phyloP scores from a whole-genome alignment of 2,329 filamentous ascomycete species.

The Aspergillus brunneoviolaceus region DNA sequence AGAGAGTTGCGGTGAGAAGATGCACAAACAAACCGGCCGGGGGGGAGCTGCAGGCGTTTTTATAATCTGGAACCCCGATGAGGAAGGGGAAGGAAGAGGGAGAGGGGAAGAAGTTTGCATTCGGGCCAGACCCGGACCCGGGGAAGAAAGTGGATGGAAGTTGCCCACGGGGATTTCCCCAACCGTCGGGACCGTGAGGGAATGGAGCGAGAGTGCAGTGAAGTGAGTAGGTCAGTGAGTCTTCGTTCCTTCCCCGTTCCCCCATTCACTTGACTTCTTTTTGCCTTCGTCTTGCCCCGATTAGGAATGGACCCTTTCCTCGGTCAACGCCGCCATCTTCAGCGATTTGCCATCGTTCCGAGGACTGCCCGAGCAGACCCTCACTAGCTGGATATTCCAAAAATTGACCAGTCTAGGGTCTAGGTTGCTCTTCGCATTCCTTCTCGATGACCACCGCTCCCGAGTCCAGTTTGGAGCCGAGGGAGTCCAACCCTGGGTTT shows the following conservation, averaged over 20 bases:
- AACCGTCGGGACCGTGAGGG: background rate
- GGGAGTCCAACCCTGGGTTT: background rate
- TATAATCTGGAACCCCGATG: background rate
- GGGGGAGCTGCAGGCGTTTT: background rate
- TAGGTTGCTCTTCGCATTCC: no score
- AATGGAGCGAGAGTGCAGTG: no score
- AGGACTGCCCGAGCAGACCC: background rate
- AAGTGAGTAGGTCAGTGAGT: no score
- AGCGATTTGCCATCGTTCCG: background rate
- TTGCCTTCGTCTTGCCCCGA: background rate
- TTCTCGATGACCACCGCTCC: no score
- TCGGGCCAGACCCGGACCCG: slow-evolving; percentile 17
- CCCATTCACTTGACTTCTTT: background rate
- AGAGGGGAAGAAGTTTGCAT: background rate
- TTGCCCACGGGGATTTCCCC: slow-evolving; percentile 19
- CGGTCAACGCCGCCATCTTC: background rate
- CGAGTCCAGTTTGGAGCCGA: no score
- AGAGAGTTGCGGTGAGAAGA: background rate
- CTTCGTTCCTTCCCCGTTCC: background rate
- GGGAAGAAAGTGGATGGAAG: slow-evolving; percentile 5
- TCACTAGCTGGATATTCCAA: background rate
- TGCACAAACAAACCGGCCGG: background rate
- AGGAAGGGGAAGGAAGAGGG: background rate
- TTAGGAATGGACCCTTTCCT: background rate
- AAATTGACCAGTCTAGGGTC: background rate